Evolutionary conservation across 2,329 filamentous ascomycete species (phyloP).

Genomic region (Helminthosporium solani): DNA sequence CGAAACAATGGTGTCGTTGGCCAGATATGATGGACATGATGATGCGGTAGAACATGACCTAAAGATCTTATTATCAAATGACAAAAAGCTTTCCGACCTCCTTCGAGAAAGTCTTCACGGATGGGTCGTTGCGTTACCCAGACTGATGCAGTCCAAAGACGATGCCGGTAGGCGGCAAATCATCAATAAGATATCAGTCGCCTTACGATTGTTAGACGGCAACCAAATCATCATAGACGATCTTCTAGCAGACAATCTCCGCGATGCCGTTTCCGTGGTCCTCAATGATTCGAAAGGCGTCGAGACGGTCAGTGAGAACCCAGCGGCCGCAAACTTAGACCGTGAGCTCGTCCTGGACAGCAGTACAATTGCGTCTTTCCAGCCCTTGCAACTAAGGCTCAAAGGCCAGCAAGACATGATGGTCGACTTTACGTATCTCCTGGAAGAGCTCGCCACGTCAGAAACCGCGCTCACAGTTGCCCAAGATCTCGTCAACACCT

Average conservation of each 20-base stretch:
- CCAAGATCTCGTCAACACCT: slow-evolving; percentile 63
- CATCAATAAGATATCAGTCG: slow-evolving; percentile 74
- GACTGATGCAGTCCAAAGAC: slow-evolving; percentile 80
- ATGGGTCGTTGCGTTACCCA: slow-evolving; percentile 78
- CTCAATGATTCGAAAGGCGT: slow-evolving; percentile 41
- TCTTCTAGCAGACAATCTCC: slow-evolving; percentile 66
- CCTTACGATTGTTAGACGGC: slow-evolving; percentile 65
- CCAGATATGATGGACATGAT: slow-evolving; percentile 48
- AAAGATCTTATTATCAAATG: slow-evolving; percentile 62
- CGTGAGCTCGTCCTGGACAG: slow-evolving; percentile 17
- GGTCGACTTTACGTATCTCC: slow-evolving; percentile 58
- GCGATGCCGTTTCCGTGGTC: slow-evolving; percentile 67
- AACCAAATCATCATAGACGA: slow-evolving; percentile 67
- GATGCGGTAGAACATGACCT: slow-evolving; percentile 49
- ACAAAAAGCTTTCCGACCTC: slow-evolving; percentile 61
- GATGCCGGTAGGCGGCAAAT: slow-evolving; percentile 72
- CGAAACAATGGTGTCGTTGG: slow-evolving; percentile 76
- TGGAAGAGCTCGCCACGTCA: slow-evolving; percentile 56
- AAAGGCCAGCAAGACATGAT: slow-evolving; percentile 69
- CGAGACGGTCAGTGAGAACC: slow-evolving; percentile 19
- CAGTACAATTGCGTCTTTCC: slow-evolving; percentile 48
- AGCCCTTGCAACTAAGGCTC: slow-evolving; percentile 57
- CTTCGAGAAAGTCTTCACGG: slow-evolving; percentile 72
- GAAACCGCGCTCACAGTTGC: slow-evolving; percentile 54
- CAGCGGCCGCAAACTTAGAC: slow-evolving; percentile 9